A percentile compares a stretch with the other conserved stretches of the same genome.
phyloP scores from a whole-genome alignment of 2,329 filamentous ascomycete genomes.

The Calycina marina region DNA sequence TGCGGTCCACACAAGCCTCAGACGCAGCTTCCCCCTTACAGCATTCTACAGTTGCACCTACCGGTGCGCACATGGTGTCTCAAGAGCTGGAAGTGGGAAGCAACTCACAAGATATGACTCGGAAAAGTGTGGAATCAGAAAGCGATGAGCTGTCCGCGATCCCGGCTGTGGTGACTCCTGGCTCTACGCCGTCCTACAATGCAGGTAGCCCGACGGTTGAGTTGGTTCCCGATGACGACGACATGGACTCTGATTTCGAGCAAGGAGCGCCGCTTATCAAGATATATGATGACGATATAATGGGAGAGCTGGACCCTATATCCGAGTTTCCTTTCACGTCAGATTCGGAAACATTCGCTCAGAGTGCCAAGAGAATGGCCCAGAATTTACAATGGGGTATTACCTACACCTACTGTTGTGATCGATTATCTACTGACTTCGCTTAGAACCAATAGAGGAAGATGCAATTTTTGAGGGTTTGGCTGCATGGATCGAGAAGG shows the following conservation, averaged over 20 bases:
- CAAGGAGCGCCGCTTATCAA: conserved; percentile 20
- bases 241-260: conserved; percentile 12
- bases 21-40: conserved; percentile 30
- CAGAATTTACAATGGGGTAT: conserved; percentile 25
- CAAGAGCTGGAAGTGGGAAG: conserved; percentile 7
- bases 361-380: conserved; percentile 17
- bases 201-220: conserved; percentile 21
- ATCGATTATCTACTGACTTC: conserved; percentile 14
- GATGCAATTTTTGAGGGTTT: conserved; percentile 31
- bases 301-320: conserved; percentile 27
- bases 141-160: conserved; percentile 19
- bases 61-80: conserved; percentile 14
- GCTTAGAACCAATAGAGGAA: conserved; percentile 28
- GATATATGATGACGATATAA: conserved; percentile 14
- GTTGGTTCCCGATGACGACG: conserved; percentile 16
- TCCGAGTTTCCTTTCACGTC: conserved; percentile 33
- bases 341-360: conserved; percentile 12
- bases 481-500: conserved; percentile 35
- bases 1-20: conserved; percentile 32
- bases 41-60: conserved; percentile 26
- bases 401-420: conserved; percentile 11
- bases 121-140: conserved; percentile 19
- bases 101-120: conserved; percentile 1
- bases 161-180: conserved; percentile 19
- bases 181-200: conserved; percentile 20